A percentile compares a stretch with the other conserved stretches of the same genome.
Conservation (phyloP, 1,139 yeast genomes). For the Blastobotrys raffinosifermentans region DNA sequence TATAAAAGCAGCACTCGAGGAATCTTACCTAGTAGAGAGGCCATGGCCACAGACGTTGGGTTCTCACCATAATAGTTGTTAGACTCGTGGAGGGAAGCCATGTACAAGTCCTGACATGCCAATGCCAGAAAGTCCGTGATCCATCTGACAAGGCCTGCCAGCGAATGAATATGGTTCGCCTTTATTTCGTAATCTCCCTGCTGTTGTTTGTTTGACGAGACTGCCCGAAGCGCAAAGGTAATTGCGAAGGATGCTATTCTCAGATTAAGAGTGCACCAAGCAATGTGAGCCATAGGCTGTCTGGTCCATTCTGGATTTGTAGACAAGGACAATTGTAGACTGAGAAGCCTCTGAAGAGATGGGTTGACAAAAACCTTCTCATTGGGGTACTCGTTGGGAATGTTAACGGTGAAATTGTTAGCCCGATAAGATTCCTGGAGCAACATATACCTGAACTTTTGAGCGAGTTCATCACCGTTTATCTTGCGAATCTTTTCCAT, state of each 20-base stretch:
- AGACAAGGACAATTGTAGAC: slow-evolving; percentile 59
- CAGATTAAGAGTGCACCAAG: slow-evolving; percentile 63
- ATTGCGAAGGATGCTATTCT: slow-evolving; percentile 69
- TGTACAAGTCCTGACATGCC: slow-evolving; percentile 57
- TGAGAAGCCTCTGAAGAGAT: slow-evolving; percentile 59
- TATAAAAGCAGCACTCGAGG: slow-evolving; percentile 66
- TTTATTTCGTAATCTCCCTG: slow-evolving; percentile 45
- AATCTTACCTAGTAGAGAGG: slow-evolving; percentile 50
- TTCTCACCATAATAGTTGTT: slow-evolving; percentile 10
- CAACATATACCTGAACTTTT: slow-evolving; percentile 31
- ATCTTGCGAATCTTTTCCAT: slow-evolving; percentile 15
- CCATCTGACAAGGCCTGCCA: slow-evolving; percentile 76
- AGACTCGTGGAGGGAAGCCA: slow-evolving; percentile 21
- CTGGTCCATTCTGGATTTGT: slow-evolving; percentile 44
- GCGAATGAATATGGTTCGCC: slow-evolving; percentile 53
- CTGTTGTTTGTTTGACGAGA: slow-evolving; percentile 19
- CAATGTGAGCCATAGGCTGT: slow-evolving; percentile 50
- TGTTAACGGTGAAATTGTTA: slow-evolving; percentile 61
- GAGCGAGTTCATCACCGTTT: slow-evolving; percentile 8
- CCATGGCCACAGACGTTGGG: slow-evolving; percentile 24
- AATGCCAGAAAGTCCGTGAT: slow-evolving; percentile 62
- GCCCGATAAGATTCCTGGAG: slow-evolving; percentile 64
- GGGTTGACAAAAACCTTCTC: slow-evolving; percentile 69
- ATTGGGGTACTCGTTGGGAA: slow-evolving; percentile 56
- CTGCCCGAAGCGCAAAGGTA: slow-evolving; percentile 57